Conservation (phyloP, 2,329 filamentous ascomycete species). For the Exophiala aquamarina region DNA sequence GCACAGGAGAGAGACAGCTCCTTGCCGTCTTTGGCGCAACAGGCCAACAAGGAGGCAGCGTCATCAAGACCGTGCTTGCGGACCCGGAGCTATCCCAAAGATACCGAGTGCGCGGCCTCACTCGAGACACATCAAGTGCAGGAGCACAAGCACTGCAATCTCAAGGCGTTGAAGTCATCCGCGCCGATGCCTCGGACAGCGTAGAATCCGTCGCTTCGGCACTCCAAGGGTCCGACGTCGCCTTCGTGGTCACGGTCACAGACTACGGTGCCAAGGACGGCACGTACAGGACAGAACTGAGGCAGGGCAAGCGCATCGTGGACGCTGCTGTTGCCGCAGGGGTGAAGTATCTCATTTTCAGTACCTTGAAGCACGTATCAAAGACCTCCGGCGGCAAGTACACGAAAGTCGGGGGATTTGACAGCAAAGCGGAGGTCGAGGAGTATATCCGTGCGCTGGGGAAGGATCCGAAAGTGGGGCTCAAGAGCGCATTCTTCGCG, state of each 20-base stretch:
- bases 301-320: slow-evolving; percentile 23
- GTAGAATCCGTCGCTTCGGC: no score
- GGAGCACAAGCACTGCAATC: no score
- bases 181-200: background rate
- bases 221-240: no score
- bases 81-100: slow-evolving; percentile 42
- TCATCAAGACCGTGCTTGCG: slow-evolving; percentile 46
- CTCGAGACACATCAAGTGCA: no score
- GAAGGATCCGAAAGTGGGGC: background rate
- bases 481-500: slow-evolving; percentile 55
- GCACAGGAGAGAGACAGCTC: slow-evolving; percentile 8
- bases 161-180: slow-evolving; percentile 22
- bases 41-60: slow-evolving; percentile 51
- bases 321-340: slow-evolving; percentile 31
- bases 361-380: slow-evolving; percentile 21
- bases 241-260: no score
- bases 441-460: slow-evolving; percentile 50
- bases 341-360: slow-evolving; percentile 34
- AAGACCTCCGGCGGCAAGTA: slow-evolving; percentile 35
- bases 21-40: slow-evolving; percentile 53
- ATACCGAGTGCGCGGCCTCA: no score
- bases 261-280: no score
- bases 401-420: slow-evolving; percentile 49
- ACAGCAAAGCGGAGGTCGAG: slow-evolving; percentile 56
- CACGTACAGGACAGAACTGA: no score